Base-by-base conservation (phyloP, 768 basidiomycete genomes). In the Lentinula sp. region DNA sequence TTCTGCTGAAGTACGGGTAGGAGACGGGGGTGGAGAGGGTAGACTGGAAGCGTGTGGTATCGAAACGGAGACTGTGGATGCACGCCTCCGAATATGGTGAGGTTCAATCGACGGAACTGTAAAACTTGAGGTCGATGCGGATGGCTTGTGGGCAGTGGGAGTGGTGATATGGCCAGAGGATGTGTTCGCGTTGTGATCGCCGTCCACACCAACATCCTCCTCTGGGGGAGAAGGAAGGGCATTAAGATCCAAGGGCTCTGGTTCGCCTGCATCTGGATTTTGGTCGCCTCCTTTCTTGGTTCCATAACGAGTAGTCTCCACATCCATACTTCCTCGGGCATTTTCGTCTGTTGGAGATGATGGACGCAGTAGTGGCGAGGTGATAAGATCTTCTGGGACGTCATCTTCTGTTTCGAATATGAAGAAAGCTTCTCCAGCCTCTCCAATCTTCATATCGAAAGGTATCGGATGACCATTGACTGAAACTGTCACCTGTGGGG, bases 351-450 rank as follows among this genome's bases (percentile, higher is more conserved):
- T 23, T 15, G 77, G 78, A 32, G 77, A 75, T 2, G 86, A 87
- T 8, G 90, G 84, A 63, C 86, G 79, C 13, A 96, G 83, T 23
- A 99, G 76, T 28, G 97, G 97, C 74, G 91, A 93, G 0, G 97
- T 99, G 64, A 95, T 90, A 63, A 99, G 85, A 70, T 95, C 91
- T 51, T 85, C 89, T 3, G 97, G 96, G 35, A 98, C 87, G 61
- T 98, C 94, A 42, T 88, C 92, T 43, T 95, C 92, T 0, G 96
- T 98, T 74, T 99, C 96, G 66, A 98, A 93, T 43, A 99, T 90
- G 69, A 98, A 98, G 80, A 98, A 99, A 0, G 95, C 97, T 75
- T 99, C 97, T 4, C 97, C 97, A 1, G 97, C 94, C 61, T 98
- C 97, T 43, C 95, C 95, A 63, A 98, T 94, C 80, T 99, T 98